These are phyloP conservation scores for Hymenoscyphus scutula DNA, from an alignment of 2,329 filamentous ascomycete species.

Conservation along the genomic window DNA sequence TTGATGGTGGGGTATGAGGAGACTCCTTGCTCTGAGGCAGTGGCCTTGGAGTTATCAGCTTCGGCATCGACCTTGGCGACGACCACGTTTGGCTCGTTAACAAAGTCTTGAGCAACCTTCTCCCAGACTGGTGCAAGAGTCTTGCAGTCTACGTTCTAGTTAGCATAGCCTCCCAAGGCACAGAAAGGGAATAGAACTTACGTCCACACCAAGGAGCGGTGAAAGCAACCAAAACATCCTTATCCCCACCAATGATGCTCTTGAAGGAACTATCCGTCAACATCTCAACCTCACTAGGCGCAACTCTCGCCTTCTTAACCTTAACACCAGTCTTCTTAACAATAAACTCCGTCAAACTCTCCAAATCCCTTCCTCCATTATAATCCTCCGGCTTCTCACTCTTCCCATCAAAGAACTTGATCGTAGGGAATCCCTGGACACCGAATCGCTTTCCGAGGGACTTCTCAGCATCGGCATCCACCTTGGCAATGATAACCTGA, in stretches of 20 bases:
- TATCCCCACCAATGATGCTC: slow-evolving; percentile 74
- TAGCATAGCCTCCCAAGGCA: not conserved
- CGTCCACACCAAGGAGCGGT: slow-evolving; percentile 98
- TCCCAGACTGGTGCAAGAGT: slow-evolving; percentile 88
- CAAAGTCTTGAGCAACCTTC: slow-evolving; percentile 77
- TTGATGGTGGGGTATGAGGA: slow-evolving; percentile 95
- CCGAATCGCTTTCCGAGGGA: slow-evolving; percentile 81
- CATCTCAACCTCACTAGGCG: slow-evolving; percentile 73
- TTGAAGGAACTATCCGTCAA: slow-evolving; percentile 79
- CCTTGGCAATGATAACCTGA: slow-evolving; percentile 86
- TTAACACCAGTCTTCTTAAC: slow-evolving; percentile 83
- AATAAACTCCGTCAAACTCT: slow-evolving; percentile 78
- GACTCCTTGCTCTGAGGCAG: slow-evolving; percentile 73
- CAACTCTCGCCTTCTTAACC: slow-evolving; percentile 68
- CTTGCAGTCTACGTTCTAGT: slow-evolving; percentile 77
- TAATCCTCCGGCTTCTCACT: slow-evolving; percentile 83
- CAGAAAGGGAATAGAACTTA: slow-evolving; percentile 46
- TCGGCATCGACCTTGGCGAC: slow-evolving; percentile 97
- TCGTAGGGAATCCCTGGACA: slow-evolving; percentile 90
- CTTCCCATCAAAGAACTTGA: slow-evolving; percentile 98
- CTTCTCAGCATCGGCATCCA: slow-evolving; percentile 90
- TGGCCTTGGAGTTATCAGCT: slow-evolving; percentile 76
- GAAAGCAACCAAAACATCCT: slow-evolving; percentile 92
- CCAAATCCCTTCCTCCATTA: slow-evolving; percentile 80
- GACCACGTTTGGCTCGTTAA: slow-evolving; percentile 71